Evolutionary conservation across 169 alveolate genomes (phyloP), one percentile per base, ranked within the genome.

Genomic region (Plasmodium reichenowi): DNA sequence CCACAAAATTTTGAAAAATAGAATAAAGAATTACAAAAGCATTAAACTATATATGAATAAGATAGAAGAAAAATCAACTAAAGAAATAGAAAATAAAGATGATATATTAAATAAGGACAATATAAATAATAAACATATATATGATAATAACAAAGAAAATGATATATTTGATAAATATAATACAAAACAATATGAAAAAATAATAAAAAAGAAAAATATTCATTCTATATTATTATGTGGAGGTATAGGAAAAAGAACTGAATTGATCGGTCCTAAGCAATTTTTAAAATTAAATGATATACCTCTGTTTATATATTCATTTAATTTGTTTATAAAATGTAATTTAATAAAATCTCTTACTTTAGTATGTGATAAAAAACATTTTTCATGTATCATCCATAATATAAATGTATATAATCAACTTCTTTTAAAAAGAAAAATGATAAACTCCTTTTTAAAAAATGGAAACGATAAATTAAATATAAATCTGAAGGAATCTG

Each of bases 201-300:
- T n/a, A 47, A 32, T 80, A 70, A 26, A 80, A 2, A 67, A 45
- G 38, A 58, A 45, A 80, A 66, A 80, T 45, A 67, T 80, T 7
- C 90, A 80, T 60, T 43, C 90, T n/a, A 48, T 80, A n/a, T 80
- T 80, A 15, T 50, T 80, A 52, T 80, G 90, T 58, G 90, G 90
- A 50, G 90, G 90, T 1, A 22, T 80, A 17, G 90, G 90, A 4
- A 66, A 80, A 43, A 80, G 90, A 54, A 67, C 83, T 9, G 47
- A 26, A 59, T 64, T 80, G 26, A 60, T 60, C 0, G 54, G 54
- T 50, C 32, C 60, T 24, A 80, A 80, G 26, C 90, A 80, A 56
- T 32, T 67, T 70, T 47, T 80, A n/a, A 38, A 52, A 59, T 10
- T 80, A 70, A 68, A 80, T 29, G 72, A 56, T 38, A 32, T 80